Conservation (phyloP, 148 eudicot species). For the Spergularia bocconei region DNA sequence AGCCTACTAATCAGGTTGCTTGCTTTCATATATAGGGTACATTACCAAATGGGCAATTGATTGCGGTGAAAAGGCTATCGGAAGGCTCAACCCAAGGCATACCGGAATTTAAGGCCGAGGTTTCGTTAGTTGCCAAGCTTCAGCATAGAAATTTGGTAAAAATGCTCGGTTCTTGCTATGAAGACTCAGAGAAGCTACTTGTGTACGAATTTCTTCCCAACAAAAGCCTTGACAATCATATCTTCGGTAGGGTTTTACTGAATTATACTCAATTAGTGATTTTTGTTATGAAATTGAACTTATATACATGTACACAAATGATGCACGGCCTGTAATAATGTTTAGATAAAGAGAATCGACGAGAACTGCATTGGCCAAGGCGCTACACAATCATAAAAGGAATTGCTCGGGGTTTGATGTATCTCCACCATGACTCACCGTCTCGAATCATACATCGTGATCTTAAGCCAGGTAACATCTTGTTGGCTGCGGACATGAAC, state of each 20-base stretch:
- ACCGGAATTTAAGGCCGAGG: constrained; percentile 34
- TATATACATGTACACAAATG: too few relatives aligned
- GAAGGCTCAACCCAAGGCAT: constrained; percentile 28
- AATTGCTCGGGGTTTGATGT: constrained; percentile 33
- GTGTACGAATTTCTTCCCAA: constrained; percentile 32
- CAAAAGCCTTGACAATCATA: constrained; percentile 34
- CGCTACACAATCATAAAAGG: constrained; percentile 32
- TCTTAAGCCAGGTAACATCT: constrained; percentile 34
- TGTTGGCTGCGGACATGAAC: constrained; percentile 32
- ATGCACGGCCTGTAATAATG: too few relatives aligned
- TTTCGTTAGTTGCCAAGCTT: constrained; percentile 30
- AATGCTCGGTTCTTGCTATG: constrained; percentile 32
- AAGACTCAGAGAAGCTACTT: constrained; percentile 27
- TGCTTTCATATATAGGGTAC: constrained; percentile 21
- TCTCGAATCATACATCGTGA: constrained; percentile 32
- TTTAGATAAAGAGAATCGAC: constrained; percentile 17
- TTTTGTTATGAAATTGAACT: too few relatives aligned
- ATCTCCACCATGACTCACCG: constrained; percentile 35
- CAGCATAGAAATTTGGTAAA: constrained; percentile 28
- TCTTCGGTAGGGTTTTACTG: constrained; percentile 22
- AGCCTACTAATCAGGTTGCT: not conserved
- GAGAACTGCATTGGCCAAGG: constrained; percentile 22
- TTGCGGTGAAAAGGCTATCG: constrained; percentile 37
- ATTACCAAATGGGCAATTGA: constrained; percentile 16
- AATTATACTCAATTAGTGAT: too few relatives aligned